Evolutionary conservation across 768 basidiomycete genomes (phyloP), one percentile per base, ranked within the genome.

Genomic region (Lentinula edodes): DNA sequence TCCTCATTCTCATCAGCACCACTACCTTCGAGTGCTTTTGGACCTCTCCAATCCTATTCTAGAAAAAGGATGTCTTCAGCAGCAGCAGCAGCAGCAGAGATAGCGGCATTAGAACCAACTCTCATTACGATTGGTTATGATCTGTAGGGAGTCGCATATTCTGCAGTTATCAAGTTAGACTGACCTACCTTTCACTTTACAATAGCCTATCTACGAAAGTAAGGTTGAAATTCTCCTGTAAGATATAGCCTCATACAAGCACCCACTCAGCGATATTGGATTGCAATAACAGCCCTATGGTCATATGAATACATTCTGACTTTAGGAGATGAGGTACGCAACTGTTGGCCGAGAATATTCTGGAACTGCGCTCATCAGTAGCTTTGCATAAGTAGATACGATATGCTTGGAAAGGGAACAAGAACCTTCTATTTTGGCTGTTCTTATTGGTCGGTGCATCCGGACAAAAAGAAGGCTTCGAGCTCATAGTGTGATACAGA

Each of bases 241-340:
- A 12, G 0, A 50, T 50, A 8, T 20, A 10, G 5, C 36, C 60
- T 54, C 35, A 50, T 16, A 28, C 53, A 15, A 15, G 2, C 3
- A 34, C 18, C 18, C 6, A 6, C 48, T 46, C 46, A 35, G 48
- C 38, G 50, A 2, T 66, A 66, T 43, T 66, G 61, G 61, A 60
- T 64, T 3, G 58, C 66, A 9, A 51, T 60, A 15, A 65, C 64
- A 2, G 52, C 65, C 2, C 16, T 67, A 12, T 67, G 66, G 66
- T 2, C 61, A 9, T 65, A 64, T 45, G 66, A 67, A 13, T 67
- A 67, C 50, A 52, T 64, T 28, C 39, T 65, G 1, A 67, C 66
- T 1, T 34, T 67, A 18, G 45, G 36, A 2, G 65, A 64, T n/a
- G 66, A 67, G 60, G 63, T 67, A 32, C 43, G 32, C 12, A 35